Conservation (phyloP, 805 yeast genomes). For the Pichia nakasei region DNA sequence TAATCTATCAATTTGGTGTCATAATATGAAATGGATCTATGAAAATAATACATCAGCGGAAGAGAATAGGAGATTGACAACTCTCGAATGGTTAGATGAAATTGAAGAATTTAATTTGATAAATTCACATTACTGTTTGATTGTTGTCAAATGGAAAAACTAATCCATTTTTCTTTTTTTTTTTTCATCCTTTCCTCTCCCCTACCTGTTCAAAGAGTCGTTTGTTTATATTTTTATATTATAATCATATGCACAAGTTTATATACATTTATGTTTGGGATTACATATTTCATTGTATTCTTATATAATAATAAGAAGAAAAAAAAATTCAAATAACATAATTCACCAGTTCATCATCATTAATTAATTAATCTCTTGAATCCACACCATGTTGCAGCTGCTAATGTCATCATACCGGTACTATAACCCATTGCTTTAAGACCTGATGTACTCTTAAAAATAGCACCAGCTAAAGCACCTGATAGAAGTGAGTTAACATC, state of each 20-base stretch:
- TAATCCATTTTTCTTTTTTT: not conserved
- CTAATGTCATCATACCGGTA: conserved; percentile 76
- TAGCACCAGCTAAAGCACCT: conserved; percentile 88
- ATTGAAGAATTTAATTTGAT: conserved; percentile 60
- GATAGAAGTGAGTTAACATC: conserved; percentile 74
- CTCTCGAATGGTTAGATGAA: conserved; percentile 64
- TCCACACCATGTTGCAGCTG: conserved; percentile 90
- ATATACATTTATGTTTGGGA: too few relatives aligned
- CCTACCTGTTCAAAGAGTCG: not conserved
- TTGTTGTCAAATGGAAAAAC: conserved; percentile 18
- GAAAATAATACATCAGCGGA: conserved; percentile 34
- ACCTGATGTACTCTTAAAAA: conserved; percentile 82
- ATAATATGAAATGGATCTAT: conserved; percentile 37
- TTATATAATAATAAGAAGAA: too few relatives aligned
- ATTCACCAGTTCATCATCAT: too few relatives aligned
- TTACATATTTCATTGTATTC: too few relatives aligned
- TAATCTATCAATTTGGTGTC: conserved; percentile 21
- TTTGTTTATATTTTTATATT: not conserved
- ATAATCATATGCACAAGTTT: not conserved
- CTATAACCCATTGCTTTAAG: conserved; percentile 81
- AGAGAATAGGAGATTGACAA: conserved; percentile 37
- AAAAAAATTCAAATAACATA: too few relatives aligned
- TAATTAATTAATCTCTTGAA: conserved; percentile 39
- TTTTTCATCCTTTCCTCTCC: not conserved
- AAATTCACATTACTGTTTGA: conserved; percentile 51